Evolutionary conservation across 179 eudicot species (phyloP), one percentile per base, ranked within the genome.

Genomic region (Beta lomatogona): DNA sequence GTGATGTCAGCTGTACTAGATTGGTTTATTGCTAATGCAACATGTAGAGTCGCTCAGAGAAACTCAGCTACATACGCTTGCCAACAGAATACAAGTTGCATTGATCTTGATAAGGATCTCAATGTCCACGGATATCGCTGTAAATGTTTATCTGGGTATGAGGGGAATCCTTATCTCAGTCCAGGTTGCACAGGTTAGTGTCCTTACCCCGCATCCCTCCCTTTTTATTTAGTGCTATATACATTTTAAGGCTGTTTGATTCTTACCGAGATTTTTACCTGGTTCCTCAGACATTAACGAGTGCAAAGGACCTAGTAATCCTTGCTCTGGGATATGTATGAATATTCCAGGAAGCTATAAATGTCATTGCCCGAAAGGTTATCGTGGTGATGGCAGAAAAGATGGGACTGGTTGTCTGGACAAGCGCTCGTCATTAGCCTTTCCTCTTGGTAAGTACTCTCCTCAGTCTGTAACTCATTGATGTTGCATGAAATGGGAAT

Each of bases 121-220:
- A 57, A 75, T 74, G 58, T 75, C 15, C 16, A 9, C 8, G 91
- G 89, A 0, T 86, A 89, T 73, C 84, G 75, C 0, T 89, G 90
- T 80, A 69, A 21, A 46, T 89, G 92, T 80, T 19, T 36, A 9
- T 4, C 28, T 2, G 90, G 88, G 6, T 87, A 68, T 44, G 61
- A 79, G 65, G 90, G 89, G 14, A 89, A 89, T 77, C 90, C 90
- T 48, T 89, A 89, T 65, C 82, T 86, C 25, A 86, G 80, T 31
- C 84, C 81, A 7, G 85, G 85, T 10, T 89, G 89, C 57, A 50
- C 69, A 84, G 88, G 90, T 87, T 73, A 45, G 83, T 60, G 14
- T 4, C 4, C 28, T 28, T 4, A 3, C 59, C 59, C 16, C 59
- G 0, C 59, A 0, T 5, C 71, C 44, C 52, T 4, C 14, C 5